Base-by-base conservation (phyloP, 148 eudicot genomes). In the Persicaria tinctoria region DNA sequence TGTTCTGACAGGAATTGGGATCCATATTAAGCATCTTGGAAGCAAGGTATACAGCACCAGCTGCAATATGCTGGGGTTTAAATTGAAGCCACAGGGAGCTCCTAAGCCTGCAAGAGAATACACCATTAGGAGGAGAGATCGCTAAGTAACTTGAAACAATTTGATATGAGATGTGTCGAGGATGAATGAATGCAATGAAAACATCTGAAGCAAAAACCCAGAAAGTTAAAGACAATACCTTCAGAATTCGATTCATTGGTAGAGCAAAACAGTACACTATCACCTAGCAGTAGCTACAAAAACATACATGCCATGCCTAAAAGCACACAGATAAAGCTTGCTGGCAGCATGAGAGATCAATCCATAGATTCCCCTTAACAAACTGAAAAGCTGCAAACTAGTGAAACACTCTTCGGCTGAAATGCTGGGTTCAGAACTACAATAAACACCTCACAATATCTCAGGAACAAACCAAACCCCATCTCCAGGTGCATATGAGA, bases 61-160 rank as follows among this genome's bases (percentile, higher is more conserved):
- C 97, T 80, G 99, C 99, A 76, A 96, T 96, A 80, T 96, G 93
- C 71, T 90, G 90, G 18, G 99, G 99, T 77, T 96, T 96, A 79
- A 90, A 95, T 74, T 95, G 98, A 68, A 95, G 96, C 96, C 98
- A 95, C 38, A 95, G 84, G 3, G 99, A 90, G 79, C 93, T 96
- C 54, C 94, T 81, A 69, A 96, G 87, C 91, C 99, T 96, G 81
- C 85, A 89, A 78, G 76, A 79, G 1, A 72, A 69, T 9, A 14
- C 23, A 72, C 17, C 56, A 68, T 49, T 48, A 84, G 41, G 41
- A 51, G 14, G 56, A 68, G 12, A 66, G 47, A 66, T 38, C 8
- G 4, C 12, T 5, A 13, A 13, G 8, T n/a, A 38, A 47, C 41
- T 38, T 66, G 46, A 20, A 41, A 66, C 70, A 41, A 20, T 32